Percentiles rank a stretch among this genome's conserved stretches.
phyloP scores from a whole-genome alignment of 495 filamentous ascomycete genomes.

The Lasiosphaeria ovina region DNA sequence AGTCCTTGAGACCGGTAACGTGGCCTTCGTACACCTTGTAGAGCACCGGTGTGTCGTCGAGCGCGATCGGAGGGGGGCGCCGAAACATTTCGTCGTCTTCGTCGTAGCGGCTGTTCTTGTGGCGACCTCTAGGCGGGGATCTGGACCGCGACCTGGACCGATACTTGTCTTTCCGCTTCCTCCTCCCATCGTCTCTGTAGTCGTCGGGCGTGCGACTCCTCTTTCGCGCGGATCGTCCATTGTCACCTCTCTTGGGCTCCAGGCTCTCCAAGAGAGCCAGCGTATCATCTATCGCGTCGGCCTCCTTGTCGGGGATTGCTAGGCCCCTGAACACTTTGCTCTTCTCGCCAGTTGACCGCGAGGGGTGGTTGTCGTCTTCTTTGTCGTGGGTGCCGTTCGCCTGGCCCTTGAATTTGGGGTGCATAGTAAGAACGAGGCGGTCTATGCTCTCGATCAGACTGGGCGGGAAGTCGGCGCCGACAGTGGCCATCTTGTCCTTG shows the following conservation, averaged over 20 bases:
- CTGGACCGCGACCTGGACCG: constrained; percentile 48
- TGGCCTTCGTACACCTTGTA: constrained; percentile 89
- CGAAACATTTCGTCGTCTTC: constrained; percentile 68
- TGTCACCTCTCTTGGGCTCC: constrained; percentile 58
- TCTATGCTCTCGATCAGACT: constrained; percentile 91
- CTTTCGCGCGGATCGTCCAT: constrained; percentile 53
- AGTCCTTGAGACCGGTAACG: constrained; percentile 90
- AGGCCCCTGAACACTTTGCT: constrained; percentile 84
- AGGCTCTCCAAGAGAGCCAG: constrained; percentile 86
- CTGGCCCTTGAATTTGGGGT: constrained; percentile 72
- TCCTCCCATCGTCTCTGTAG: constrained; percentile 47
- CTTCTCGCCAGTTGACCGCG: constrained; percentile 55
- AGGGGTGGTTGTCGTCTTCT: constrained; percentile 42
- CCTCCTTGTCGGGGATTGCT: constrained; percentile 78
- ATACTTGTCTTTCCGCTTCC: constrained; percentile 48
- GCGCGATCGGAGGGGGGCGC: constrained; percentile 69
- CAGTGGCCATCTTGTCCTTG: constrained; percentile 62
- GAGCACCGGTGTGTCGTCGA: constrained; percentile 75
- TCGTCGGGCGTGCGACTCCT: constrained; percentile 70
- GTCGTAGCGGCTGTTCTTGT: constrained; percentile 52
- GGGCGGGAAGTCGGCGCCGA: constrained; percentile 81
- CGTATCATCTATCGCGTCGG: constrained; percentile 82
- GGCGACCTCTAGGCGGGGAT: constrained; percentile 48
- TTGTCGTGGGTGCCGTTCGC: constrained; percentile 39
- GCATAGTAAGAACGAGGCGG: constrained; percentile 81